These are phyloP conservation scores for Corylus avellana DNA, from an alignment of 306 rosid species.

Conservation along the genomic window DNA sequence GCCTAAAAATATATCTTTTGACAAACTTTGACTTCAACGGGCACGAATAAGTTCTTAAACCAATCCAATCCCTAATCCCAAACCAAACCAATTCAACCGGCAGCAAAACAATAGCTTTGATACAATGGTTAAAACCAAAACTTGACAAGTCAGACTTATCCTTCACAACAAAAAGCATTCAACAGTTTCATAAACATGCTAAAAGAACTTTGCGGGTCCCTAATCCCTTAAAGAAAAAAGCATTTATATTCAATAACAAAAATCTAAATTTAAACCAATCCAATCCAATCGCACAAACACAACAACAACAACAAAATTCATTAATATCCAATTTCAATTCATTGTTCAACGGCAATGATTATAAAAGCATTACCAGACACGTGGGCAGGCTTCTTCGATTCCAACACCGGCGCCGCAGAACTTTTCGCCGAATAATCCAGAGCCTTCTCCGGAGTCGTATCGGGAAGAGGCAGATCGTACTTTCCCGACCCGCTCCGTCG, in stretches of 20 bases:
- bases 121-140: background rate
- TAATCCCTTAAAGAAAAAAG: background rate
- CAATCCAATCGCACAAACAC: background rate
- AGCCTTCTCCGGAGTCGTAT: conserved; percentile 28
- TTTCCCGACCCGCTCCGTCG: conserved; percentile 42
- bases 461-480: conserved; percentile 43
- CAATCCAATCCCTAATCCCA: too few species aligned
- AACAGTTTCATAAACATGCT: background rate
- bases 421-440: conserved; percentile 15
- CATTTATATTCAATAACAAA: background rate
- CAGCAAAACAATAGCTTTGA: background rate
- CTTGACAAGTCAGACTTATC: background rate
- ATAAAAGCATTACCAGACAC: conserved; percentile 39
- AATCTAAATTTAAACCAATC: background rate
- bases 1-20: background rate
- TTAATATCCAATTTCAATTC: background rate
- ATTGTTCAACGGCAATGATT: background rate
- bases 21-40: background rate
- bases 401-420: conserved; percentile 17
- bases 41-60: background rate
- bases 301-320: background rate
- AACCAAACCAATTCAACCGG: background rate
- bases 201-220: background rate
- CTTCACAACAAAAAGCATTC: background rate
- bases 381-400: conserved; percentile 27